These are phyloP conservation scores for Dactylellina parvicollis DNA, from an alignment of 2,329 filamentous ascomycete species.

Conservation along the genomic window DNA sequence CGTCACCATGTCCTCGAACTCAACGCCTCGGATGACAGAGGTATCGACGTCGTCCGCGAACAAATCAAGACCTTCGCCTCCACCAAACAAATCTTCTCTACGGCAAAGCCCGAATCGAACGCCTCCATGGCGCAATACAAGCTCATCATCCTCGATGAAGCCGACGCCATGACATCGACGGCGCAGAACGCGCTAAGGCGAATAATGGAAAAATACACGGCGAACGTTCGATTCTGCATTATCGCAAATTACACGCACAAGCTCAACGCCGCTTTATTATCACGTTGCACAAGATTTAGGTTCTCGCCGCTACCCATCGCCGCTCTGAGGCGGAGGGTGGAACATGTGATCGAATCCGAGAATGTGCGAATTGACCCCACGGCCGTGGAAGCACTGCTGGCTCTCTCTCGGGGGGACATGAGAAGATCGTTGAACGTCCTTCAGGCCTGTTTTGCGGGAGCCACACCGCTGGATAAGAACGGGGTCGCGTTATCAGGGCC, in stretches of 20 bases:
- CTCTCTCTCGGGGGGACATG: slow-evolving; percentile 94
- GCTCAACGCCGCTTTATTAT: slow-evolving; percentile 88
- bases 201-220: slow-evolving; percentile 99
- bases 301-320: slow-evolving; percentile 91
- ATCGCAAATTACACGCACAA: slow-evolving; percentile 99
- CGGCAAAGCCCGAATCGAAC: slow-evolving; percentile 64
- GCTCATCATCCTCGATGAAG: slow-evolving; percentile 96
- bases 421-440: slow-evolving; percentile 91
- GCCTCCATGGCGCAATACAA: slow-evolving; percentile 72
- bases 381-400: slow-evolving; percentile 83
- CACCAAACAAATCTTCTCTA: slow-evolving; percentile 93
- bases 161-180: slow-evolving; percentile 99
- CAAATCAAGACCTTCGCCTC: slow-evolving; percentile 99
- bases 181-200: slow-evolving; percentile 96
- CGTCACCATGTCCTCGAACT: slow-evolving; percentile 98
- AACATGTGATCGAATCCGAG: slow-evolving; percentile 89
- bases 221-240: slow-evolving; percentile 96
- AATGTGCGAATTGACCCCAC: slow-evolving; percentile 81
- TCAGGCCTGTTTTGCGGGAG: slow-evolving; percentile 94
- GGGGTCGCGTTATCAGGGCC: slow-evolving; percentile 68
- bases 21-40: slow-evolving; percentile 95
- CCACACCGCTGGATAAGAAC: slow-evolving; percentile 66
- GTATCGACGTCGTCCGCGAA: slow-evolving; percentile 96
- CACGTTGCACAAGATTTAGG: slow-evolving; percentile 90
- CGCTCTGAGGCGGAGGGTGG: slow-evolving; percentile 85